A percentile compares a stretch with the other conserved stretches of the same genome.
Evolutionary conservation across 306 rosid genomes (phyloP).

Genomic region (Glycyrrhiza uralensis): DNA sequence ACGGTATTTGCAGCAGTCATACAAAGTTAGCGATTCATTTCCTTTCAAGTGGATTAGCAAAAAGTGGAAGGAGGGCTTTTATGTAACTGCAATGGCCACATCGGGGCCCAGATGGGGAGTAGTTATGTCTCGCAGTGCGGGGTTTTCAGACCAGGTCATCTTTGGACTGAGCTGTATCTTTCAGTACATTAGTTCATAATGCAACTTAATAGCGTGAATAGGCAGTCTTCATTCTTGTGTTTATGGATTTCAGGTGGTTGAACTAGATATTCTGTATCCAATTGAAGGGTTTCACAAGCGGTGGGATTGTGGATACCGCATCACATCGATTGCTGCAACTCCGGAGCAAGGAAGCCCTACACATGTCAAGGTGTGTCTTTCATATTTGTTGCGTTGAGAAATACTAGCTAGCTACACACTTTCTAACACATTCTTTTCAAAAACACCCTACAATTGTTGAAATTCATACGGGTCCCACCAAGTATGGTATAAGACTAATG

Average conservation of each 20-base stretch:
- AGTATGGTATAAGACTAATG: no score
- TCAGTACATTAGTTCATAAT: background rate
- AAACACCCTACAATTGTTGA: no score
- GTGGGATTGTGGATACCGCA: conserved; percentile 78
- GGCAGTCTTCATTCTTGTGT: background rate
- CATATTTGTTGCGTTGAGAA: background rate
- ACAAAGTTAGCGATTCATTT: conserved; percentile 84
- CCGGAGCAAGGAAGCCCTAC: conserved; percentile 59
- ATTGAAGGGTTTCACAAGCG: conserved; percentile 85
- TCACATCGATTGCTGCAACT: conserved; percentile 81
- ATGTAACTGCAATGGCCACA: conserved; percentile 82
- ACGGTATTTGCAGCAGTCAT: conserved; percentile 69
- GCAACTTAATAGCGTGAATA: background rate
- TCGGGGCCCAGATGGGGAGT: conserved; percentile 73
- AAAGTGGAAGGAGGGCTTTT: conserved; percentile 84
- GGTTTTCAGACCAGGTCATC: conserved; percentile 68
- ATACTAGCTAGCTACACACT: no score
- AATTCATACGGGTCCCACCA: no score
- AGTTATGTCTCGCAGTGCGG: conserved; percentile 83
- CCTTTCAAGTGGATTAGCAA: conserved; percentile 92
- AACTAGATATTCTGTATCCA: conserved; percentile 81
- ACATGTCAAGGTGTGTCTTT: conserved; percentile 62
- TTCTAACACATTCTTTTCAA: no score
- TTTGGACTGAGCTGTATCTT: background rate
- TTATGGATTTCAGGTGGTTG: conserved; percentile 62